Percentiles rank a stretch among this genome's conserved stretches.
Evolutionary conservation across 2,329 filamentous ascomycete genomes (phyloP).

Genomic region (Podosphaera leucotricha): DNA sequence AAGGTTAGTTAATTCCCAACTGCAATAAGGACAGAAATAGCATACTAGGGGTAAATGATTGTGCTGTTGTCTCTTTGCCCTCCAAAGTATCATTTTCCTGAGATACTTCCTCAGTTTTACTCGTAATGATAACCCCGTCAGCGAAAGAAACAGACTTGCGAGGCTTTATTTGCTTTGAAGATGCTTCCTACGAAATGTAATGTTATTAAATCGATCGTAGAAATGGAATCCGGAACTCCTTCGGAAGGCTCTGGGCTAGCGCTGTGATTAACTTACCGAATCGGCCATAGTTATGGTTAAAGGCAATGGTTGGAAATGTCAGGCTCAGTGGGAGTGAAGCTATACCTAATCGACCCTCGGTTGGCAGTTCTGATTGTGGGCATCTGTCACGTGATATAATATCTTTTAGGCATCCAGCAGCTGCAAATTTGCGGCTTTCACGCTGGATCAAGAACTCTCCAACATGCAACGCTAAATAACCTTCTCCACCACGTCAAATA

Average conservation of each 20-base stretch:
- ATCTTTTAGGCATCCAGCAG: background rate
- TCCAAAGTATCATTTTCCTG: constrained; percentile 45
- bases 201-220: background rate
- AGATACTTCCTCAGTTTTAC: constrained; percentile 68
- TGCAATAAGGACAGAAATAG: constrained; percentile 30
- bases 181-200: constrained; percentile 7
- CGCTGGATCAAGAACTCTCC: too few species aligned
- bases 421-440: too few species aligned
- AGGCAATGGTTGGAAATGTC: too few species aligned
- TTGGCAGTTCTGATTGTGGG: background rate
- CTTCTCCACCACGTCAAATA: background rate
- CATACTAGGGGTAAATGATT: constrained; percentile 53
- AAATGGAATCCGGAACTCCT: background rate
- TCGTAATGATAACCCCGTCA: constrained; percentile 67
- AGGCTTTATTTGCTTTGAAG: constrained; percentile 34
- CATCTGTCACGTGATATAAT: background rate
- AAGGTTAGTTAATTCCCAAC: constrained; percentile 28
- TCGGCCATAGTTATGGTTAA: constrained; percentile 30
- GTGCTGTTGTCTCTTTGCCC: constrained; percentile 44
- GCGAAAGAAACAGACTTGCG: constrained; percentile 91
- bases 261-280: constrained; percentile 13
- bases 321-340: too few species aligned
- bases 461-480: background rate
- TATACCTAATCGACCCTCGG: constrained; percentile 8
- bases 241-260: background rate